Evolutionary conservation across 1,139 yeast genomes (phyloP), one percentile per base, ranked within the genome.

Genomic region (Lodderomyces orthopsilosis): DNA sequence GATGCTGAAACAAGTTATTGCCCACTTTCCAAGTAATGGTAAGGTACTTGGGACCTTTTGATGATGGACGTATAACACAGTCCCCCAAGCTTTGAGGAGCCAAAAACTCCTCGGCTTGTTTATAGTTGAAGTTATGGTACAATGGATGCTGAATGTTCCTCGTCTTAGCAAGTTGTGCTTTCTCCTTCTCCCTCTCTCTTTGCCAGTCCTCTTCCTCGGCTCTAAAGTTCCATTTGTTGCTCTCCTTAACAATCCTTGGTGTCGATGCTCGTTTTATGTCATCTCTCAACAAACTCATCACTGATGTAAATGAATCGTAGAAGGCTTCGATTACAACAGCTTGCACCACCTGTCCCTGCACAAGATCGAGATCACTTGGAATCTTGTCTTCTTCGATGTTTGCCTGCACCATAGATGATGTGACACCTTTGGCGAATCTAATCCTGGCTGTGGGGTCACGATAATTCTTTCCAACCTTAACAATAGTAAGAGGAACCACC

Each of bases 21-120:
- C 89, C 93, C 33, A 94, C 91, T 61, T 93, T 93, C 98, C 98
- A 93, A 0, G 99, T 93, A 34, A 91, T 85, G 2, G 96, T 91
- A 54, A 93, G 75, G 62, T 82, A 96, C 51, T 88, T 86, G 36
- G 80, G 75, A 28, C 98, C 98, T 49, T 84, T 82, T 6, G 96
- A 88, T 1, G 97, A 90, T 9, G 98, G 98, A 54, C 99, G 80
- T 46, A 93, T 88, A 26, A 94, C 95, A 66, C 90, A 80, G 56
- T 89, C 96, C 41, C 99, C 99, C 47, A 91, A 84, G 38, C 83
- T 80, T 62, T 86, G 79, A 13, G 96, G 87, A 10, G 97, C 96
- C 57, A 93, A 74, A 56, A 77, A 91, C 56, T 88, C 95, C 63
- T 93, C 98, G 0, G 99, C 98, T 67, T 93, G 97, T 48, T 75